Evolutionary conservation across 2,329 filamentous ascomycete genomes (phyloP).

Genomic region (Lomentospora prolificans): DNA sequence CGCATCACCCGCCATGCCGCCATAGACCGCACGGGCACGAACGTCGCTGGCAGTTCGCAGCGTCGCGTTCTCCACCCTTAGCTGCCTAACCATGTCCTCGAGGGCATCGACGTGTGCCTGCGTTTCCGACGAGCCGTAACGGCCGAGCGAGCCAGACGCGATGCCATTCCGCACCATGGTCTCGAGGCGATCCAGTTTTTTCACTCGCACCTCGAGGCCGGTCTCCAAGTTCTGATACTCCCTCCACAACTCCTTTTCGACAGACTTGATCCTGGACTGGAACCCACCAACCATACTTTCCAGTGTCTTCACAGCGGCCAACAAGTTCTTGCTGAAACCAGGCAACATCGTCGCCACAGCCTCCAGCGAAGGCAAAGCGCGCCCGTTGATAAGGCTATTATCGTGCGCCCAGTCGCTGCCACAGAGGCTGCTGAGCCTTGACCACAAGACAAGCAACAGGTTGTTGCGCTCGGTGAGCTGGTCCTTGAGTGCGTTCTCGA

Average conservation of each 20-base stretch:
- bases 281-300: conserved; percentile 72
- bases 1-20: conserved; percentile 11
- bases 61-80: conserved; percentile 60
- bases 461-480: conserved; percentile 86
- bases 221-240: conserved; percentile 83
- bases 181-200: conserved; percentile 83
- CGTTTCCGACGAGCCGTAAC: conserved; percentile 13
- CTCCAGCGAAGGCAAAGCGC: conserved; percentile 72
- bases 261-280: conserved; percentile 65
- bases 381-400: conserved; percentile 81
- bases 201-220: conserved; percentile 66
- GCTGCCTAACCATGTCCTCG: conserved; percentile 50
- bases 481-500: conserved; percentile 76
- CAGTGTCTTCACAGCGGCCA: conserved; percentile 78
- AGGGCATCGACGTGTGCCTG: conserved; percentile 41
- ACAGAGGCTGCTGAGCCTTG: conserved; percentile 73
- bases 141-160: conserved; percentile 32
- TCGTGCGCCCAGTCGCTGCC: conserved; percentile 86
- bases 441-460: conserved; percentile 82
- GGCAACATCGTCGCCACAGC: conserved; percentile 77
- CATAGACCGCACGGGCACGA: conserved; percentile 37
- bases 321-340: conserved; percentile 81
- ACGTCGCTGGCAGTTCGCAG: conserved; percentile 55
- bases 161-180: conserved; percentile 60
- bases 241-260: conserved; percentile 85